Conservation (phyloP, 805 yeast species). For the Diddensiella santjacobensis region DNA sequence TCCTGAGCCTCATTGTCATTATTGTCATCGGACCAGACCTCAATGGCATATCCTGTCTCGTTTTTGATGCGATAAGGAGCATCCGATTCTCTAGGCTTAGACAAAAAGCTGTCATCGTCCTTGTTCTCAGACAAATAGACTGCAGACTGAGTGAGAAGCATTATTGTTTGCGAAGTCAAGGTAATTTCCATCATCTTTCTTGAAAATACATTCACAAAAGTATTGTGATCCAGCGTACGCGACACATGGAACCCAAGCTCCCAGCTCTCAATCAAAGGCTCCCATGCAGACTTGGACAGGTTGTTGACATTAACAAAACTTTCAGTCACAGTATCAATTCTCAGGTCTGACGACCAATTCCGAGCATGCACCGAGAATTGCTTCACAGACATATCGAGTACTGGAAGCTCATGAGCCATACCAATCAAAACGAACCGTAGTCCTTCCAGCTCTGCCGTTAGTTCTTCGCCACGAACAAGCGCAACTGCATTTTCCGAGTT, state of each 20-base stretch:
- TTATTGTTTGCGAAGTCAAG: conserved; percentile 76
- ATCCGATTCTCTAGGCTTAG: conserved; percentile 65
- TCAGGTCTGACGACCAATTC: conserved; percentile 85
- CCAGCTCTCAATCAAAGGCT: conserved; percentile 88
- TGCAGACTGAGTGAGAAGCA: conserved; percentile 66
- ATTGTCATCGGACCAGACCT: conserved; percentile 70
- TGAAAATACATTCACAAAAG: conserved; percentile 67
- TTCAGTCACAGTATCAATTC: conserved; percentile 63
- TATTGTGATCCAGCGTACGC: conserved; percentile 40
- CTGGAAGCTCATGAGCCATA: conserved; percentile 86
- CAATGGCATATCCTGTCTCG: conserved; percentile 79
- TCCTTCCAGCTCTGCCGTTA: conserved; percentile 68
- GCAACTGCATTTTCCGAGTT: neutral
- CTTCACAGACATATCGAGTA: conserved; percentile 68
- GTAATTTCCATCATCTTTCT: conserved; percentile 74
- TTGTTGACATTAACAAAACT: conserved; percentile 75
- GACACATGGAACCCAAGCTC: conserved; percentile 69
- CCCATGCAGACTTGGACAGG: conserved; percentile 84
- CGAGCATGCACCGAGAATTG: conserved; percentile 65
- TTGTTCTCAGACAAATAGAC: conserved; percentile 36
- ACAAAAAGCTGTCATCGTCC: conserved; percentile 23
- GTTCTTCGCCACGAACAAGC: conserved; percentile 63
- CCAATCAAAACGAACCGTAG: conserved; percentile 80
- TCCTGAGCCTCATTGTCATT: conserved; percentile 27
- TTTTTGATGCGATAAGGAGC: conserved; percentile 79